Evolutionary conservation across 768 basidiomycete genomes (phyloP).

Genomic region (Boletus rufocinnamomeus): DNA sequence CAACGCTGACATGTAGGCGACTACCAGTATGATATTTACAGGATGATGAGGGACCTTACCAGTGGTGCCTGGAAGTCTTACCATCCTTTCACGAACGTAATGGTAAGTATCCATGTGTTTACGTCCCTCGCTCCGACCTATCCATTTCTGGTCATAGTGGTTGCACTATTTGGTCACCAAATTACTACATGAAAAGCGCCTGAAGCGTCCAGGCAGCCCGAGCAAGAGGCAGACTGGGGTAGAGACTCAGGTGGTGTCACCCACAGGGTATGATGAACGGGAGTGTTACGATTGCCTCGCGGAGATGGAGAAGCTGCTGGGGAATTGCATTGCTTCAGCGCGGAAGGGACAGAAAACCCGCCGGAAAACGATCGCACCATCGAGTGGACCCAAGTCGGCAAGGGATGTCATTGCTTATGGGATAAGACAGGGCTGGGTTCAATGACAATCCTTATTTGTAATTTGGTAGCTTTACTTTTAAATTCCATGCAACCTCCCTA

Average conservation of each 20-base stretch:
- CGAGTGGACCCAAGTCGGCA: conserved; percentile 42
- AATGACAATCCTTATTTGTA: conserved; percentile 14
- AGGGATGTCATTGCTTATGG: conserved; percentile 65
- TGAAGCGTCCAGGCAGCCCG: conserved; percentile 57
- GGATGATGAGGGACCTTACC: conserved; percentile 74
- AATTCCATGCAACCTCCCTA: conserved; percentile 13
- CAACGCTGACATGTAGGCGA: conserved; percentile 54
- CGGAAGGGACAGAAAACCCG: conserved; percentile 36
- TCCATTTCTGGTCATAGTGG: conserved; percentile 63
- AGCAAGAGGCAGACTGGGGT: conserved; percentile 40
- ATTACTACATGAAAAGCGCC: conserved; percentile 66
- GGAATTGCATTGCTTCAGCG: conserved; percentile 43
- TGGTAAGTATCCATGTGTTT: conserved; percentile 56
- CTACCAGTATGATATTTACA: conserved; percentile 94
- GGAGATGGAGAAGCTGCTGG: conserved; percentile 64
- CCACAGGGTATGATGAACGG: conserved; percentile 55
- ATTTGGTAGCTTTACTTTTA: background rate
- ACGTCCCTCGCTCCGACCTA: conserved; percentile 9
- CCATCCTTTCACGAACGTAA: conserved; percentile 83
- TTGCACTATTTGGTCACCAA: conserved; percentile 81
- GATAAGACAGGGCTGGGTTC: conserved; percentile 62
- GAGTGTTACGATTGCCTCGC: conserved; percentile 70
- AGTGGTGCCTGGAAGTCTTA: conserved; percentile 71
- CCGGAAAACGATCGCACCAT: conserved; percentile 35
- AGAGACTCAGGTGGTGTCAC: conserved; percentile 16